Conservation (phyloP, 2,329 filamentous ascomycete species). For the Cadophora malorum region DNA sequence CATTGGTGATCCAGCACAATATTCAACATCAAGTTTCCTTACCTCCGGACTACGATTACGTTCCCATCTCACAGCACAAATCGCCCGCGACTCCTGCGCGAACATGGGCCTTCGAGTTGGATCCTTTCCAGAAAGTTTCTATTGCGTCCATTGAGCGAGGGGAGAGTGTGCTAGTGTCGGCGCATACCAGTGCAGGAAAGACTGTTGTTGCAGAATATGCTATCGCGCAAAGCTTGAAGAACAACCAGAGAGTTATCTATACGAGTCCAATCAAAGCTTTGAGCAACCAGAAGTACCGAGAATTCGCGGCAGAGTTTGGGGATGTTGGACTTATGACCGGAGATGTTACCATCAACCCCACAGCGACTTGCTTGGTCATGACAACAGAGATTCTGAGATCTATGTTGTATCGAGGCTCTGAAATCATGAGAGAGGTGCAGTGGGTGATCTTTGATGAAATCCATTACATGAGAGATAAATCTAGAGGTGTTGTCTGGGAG, state of each 20-base stretch:
- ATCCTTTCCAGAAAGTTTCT: slow-evolving; percentile 95
- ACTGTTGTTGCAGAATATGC: slow-evolving; percentile 98
- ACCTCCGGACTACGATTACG: slow-evolving; percentile 91
- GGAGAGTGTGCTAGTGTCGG: slow-evolving; percentile 95
- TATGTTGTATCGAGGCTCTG: slow-evolving; percentile 96
- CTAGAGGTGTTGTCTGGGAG: slow-evolving; percentile 96
- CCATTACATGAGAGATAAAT: slow-evolving; percentile 96
- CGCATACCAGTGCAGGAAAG: slow-evolving; percentile 97
- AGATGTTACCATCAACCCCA: slow-evolving; percentile 99
- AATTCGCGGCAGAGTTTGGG: slow-evolving; percentile 94
- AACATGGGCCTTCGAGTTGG: slow-evolving; percentile 86
- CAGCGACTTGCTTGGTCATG: slow-evolving; percentile 97
- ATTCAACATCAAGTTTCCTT: slow-evolving; percentile 98
- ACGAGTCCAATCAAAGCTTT: slow-evolving; percentile 98
- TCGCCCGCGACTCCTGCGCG: slow-evolving; percentile 86
- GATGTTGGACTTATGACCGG: slow-evolving; percentile 98
- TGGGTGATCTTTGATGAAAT: slow-evolving; percentile 99
- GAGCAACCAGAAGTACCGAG: slow-evolving; percentile 98
- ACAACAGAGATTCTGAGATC: slow-evolving; percentile 98
- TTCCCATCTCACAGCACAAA: slow-evolving; percentile 94
- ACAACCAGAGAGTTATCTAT: slow-evolving; percentile 98
- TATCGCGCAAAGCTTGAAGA: slow-evolving; percentile 94
- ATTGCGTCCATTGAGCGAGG: slow-evolving; percentile 95
- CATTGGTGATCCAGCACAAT: slow-evolving; percentile 91
- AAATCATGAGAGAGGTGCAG: slow-evolving; percentile 98